A percentile compares a stretch with the other conserved stretches of the same genome.
Conservation (phyloP, 108 stramenopile genomes). For the Nannochloropsis salina region DNA sequence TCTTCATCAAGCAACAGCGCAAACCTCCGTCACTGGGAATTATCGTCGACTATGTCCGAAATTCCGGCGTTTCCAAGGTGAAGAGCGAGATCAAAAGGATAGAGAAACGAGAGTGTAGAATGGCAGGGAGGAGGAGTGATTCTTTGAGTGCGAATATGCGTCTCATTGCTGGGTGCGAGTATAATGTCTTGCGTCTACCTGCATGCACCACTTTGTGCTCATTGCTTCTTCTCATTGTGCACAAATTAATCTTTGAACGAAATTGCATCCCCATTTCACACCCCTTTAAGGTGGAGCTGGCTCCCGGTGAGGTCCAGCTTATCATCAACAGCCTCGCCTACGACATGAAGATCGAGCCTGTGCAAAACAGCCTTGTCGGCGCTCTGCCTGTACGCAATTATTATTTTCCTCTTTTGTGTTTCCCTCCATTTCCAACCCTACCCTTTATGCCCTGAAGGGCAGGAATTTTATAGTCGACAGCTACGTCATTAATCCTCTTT, state of each 20-base stretch:
- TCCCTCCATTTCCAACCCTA: not conserved
- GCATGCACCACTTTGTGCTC: not conserved
- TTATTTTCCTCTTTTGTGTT: not conserved
- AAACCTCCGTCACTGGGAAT: conserved; percentile 56
- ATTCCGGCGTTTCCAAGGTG: conserved; percentile 65
- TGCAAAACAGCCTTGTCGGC: conserved; percentile 28
- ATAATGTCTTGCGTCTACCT: not conserved
- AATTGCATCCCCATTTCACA: not conserved
- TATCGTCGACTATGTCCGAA: conserved; percentile 64
- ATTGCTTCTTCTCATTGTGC: no score
- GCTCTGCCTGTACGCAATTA: conserved; percentile 25
- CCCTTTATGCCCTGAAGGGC: not conserved
- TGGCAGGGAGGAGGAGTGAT: conserved; percentile 30
- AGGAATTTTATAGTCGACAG: not conserved
- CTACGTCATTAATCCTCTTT: no score
- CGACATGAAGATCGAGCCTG: conserved; percentile 35
- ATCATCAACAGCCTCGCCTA: conserved; percentile 57
- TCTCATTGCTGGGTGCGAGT: conserved; percentile 38
- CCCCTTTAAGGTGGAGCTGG: conserved; percentile 64
- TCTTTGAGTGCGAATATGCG: conserved; percentile 32
- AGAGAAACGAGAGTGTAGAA: not conserved
- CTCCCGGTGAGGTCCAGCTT: conserved; percentile 74
- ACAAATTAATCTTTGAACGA: no score
- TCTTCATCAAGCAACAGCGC: conserved; percentile 42
- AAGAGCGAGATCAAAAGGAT: not conserved